Evolutionary conservation across 371 early-diverging fungal species (phyloP).

Genomic region (Mortierella sp.): DNA sequence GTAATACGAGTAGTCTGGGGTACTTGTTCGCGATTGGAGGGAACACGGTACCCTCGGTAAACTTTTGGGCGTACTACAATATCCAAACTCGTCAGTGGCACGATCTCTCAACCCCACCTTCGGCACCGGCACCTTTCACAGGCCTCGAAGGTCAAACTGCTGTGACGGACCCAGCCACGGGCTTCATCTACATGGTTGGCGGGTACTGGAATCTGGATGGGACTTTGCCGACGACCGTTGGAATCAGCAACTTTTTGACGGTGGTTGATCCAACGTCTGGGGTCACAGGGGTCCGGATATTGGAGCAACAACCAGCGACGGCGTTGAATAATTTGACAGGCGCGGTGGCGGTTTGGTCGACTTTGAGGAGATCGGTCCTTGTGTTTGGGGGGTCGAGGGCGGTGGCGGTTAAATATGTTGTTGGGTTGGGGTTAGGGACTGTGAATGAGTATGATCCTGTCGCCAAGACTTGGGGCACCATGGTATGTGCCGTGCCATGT

Average conservation of each 20-base stretch:
- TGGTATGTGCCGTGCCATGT: conserved; percentile 16
- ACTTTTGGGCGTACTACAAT: conserved; percentile 23
- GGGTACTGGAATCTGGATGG: conserved; percentile 19
- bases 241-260: conserved; percentile 18
- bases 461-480: conserved; percentile 22
- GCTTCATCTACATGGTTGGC: conserved; percentile 35
- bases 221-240: background rate
- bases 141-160: conserved; percentile 38
- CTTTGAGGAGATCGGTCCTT: conserved; percentile 18
- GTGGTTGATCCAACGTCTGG: conserved; percentile 27
- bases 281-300: conserved; percentile 9
- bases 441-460: conserved; percentile 33
- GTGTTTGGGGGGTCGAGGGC: conserved; percentile 41
- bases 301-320: background rate
- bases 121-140: conserved; percentile 13
- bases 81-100: conserved; percentile 14
- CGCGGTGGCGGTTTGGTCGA: conserved; percentile 27
- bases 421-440: background rate
- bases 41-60: background rate
- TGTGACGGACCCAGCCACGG: conserved; percentile 35
- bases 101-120: background rate
- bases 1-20: conserved; percentile 4
- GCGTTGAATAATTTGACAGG: conserved; percentile 26
- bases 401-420: background rate
- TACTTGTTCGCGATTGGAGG: conserved; percentile 26